Conservation (phyloP, 2,329 filamentous ascomycete species). For the Alternaria sp. region DNA sequence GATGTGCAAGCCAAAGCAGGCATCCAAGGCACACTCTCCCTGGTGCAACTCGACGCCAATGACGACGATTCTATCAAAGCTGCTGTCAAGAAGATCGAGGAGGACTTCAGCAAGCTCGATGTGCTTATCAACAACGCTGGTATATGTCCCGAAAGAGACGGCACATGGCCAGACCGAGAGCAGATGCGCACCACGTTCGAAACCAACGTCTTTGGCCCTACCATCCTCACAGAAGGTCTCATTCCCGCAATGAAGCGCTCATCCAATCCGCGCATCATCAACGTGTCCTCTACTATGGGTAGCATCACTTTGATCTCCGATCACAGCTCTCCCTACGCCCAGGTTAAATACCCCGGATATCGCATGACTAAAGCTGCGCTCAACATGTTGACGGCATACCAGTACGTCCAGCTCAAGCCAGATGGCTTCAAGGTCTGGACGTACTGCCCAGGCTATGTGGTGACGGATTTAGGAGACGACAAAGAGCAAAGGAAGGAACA, state of each 20-base stretch:
- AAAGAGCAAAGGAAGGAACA: slow-evolving; percentile 22
- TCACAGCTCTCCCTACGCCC: slow-evolving; percentile 1
- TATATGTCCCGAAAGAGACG: slow-evolving; percentile 40
- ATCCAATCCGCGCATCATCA: slow-evolving; percentile 39
- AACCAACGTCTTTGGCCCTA: slow-evolving; percentile 47
- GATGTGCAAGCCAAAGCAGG: slow-evolving; percentile 34
- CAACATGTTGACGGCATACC: slow-evolving; percentile 44
- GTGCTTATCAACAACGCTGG: slow-evolving; percentile 89
- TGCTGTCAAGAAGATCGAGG: slow-evolving; percentile 39
- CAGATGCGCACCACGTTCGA: slow-evolving; percentile 36
- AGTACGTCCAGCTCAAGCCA: slow-evolving; percentile 48
- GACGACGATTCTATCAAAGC: slow-evolving; percentile 42
- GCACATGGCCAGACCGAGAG: slow-evolving; percentile 20
- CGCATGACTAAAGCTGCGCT: slow-evolving; percentile 47
- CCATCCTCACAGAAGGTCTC: slow-evolving; percentile 41
- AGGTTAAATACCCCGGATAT: slow-evolving; percentile 25
- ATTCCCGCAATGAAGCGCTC: slow-evolving; percentile 45
- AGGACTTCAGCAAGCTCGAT: slow-evolving; percentile 62
- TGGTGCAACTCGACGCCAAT: slow-evolving; percentile 47
- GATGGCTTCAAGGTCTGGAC: slow-evolving; percentile 36
- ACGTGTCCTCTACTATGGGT: slow-evolving; percentile 44
- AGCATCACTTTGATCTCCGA: slow-evolving; percentile 34
- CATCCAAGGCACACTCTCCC: slow-evolving; percentile 37
- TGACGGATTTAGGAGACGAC: slow-evolving; percentile 32
- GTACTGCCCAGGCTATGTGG: slow-evolving; percentile 41